Evolutionary conservation across 1,284 basidiomycete species (phyloP), one percentile per base, ranked within the genome.

Genomic region (Abortiporus biennis): DNA sequence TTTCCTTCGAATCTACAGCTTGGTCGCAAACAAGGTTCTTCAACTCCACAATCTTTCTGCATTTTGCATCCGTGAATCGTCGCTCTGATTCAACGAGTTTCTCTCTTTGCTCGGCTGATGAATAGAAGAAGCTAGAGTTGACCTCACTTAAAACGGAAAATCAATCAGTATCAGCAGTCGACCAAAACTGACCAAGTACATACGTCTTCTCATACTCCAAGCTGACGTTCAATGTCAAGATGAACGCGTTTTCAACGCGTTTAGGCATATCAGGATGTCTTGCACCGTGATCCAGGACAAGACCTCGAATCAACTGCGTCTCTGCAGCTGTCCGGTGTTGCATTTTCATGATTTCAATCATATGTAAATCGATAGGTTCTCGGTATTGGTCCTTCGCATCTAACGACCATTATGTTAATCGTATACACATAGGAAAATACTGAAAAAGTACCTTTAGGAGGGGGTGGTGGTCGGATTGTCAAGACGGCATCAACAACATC

Each of bases 281-380:
- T 37, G 92, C 93, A 52, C 96, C 96, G 62, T 99, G 92, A 65
- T 91, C 87, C 56, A 99, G 74, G 36, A 99, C 96, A 44, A 99
- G 75, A 40, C 96, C 96, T 54, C 90, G 86, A 54, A 99, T 74
- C 39, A 99, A 80, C 63, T 96, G 89, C n/a, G 96, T 99, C 67
- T 99, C 96, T 34, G 92, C 93, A 46, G 96, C 93, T 40, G 88
- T 94, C 59, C 93, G 86, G 71, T 99, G 96, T 66, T 98, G 95
- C 96, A 99, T 99, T 74, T 99, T 99, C 95, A 99, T 99, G 55
- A 99, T 85, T 67, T 99, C 96, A 44, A 99, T 76, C 96, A 99
- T 99, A 70, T 99, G 95, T 49, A 99, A 70, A 69, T 99, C 96
- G 60, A 99, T 96, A 36, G 94, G 93, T 55, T 92, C 82, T 42